Conservation (phyloP, 148 eudicot species). For the Cornus suecica region DNA sequence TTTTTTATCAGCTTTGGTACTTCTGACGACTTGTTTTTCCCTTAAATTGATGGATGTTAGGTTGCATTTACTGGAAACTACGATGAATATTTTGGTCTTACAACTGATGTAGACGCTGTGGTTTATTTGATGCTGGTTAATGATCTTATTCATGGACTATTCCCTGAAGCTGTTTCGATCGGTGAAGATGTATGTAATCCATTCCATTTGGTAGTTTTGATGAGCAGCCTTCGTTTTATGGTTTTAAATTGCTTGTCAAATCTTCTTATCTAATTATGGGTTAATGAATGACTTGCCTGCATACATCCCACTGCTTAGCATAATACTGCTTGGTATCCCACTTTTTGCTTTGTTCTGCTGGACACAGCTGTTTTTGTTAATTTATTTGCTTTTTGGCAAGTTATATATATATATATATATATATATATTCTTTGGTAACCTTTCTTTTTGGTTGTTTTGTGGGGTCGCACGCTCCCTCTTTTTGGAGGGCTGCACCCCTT, state of each 20-base stretch:
- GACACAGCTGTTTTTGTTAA: too few relatives aligned
- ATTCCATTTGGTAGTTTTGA: constrained; percentile 14
- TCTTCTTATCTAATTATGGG: not conserved
- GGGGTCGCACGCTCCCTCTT: too few relatives aligned
- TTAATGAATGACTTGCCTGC: not conserved
- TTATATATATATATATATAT: too few relatives aligned
- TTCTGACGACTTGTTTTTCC: not conserved
- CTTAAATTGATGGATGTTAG: constrained; percentile 25
- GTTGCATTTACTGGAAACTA: constrained; percentile 91
- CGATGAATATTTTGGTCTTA: constrained; percentile 77
- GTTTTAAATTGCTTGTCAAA: not conserved
- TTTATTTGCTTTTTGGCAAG: too few relatives aligned
- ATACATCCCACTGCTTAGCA: not conserved
- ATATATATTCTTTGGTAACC: too few relatives aligned
- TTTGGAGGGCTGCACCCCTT: too few relatives aligned
- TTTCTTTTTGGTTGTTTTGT: too few relatives aligned
- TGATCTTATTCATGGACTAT: constrained; percentile 91
- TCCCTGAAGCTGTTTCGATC: constrained; percentile 76
- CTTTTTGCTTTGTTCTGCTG: too few relatives aligned
- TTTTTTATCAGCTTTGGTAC: not conserved
- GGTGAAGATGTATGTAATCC: constrained; percentile 92
- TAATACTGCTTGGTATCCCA: too few relatives aligned
- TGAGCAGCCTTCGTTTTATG: not conserved
- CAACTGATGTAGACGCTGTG: constrained; percentile 96
- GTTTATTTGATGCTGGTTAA: constrained; percentile 96